These are phyloP conservation scores for Daldinia bambusicola DNA, from an alignment of 495 filamentous ascomycete genomes.

Conservation along the genomic window DNA sequence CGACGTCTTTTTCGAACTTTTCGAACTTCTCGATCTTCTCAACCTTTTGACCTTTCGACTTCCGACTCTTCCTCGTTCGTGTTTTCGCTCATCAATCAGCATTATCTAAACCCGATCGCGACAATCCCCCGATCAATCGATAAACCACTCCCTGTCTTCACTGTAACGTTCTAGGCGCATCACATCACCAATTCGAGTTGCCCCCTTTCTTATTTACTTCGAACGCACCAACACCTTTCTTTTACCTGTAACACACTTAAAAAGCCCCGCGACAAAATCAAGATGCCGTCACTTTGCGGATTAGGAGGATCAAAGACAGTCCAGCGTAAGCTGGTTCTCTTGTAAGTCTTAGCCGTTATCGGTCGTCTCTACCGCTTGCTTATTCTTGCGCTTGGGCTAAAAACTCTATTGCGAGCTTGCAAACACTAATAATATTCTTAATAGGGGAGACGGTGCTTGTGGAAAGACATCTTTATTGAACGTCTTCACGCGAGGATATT, in stretches of 20 bases:
- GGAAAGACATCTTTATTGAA: slow-evolving; percentile 98
- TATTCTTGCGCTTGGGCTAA: not conserved
- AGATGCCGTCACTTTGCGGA: slow-evolving; percentile 66
- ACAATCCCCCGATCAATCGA: slow-evolving; percentile 31
- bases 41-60: not conserved
- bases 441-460: slow-evolving; percentile 93
- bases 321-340: slow-evolving; percentile 95
- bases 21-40: not conserved
- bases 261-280: slow-evolving; percentile 20
- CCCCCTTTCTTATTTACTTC: slow-evolving; percentile 28
- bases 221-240: not conserved
- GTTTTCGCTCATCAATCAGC: slow-evolving; percentile 8
- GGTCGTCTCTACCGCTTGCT: slow-evolving; percentile 20
- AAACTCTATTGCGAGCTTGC: slow-evolving; percentile 19
- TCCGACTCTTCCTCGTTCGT: not conserved
- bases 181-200: slow-evolving; percentile 24
- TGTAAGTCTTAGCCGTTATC: slow-evolving; percentile 68
- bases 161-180: slow-evolving; percentile 42
- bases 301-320: slow-evolving; percentile 76
- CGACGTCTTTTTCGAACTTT: not conserved
- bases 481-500: slow-evolving; percentile 98
- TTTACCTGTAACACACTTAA: not conserved
- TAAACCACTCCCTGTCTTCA: slow-evolving; percentile 21
- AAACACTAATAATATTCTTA: slow-evolving; percentile 47
- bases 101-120: slow-evolving; percentile 23